Conservation (phyloP, 1,284 basidiomycete genomes). For the Microbotryum intermedium region DNA sequence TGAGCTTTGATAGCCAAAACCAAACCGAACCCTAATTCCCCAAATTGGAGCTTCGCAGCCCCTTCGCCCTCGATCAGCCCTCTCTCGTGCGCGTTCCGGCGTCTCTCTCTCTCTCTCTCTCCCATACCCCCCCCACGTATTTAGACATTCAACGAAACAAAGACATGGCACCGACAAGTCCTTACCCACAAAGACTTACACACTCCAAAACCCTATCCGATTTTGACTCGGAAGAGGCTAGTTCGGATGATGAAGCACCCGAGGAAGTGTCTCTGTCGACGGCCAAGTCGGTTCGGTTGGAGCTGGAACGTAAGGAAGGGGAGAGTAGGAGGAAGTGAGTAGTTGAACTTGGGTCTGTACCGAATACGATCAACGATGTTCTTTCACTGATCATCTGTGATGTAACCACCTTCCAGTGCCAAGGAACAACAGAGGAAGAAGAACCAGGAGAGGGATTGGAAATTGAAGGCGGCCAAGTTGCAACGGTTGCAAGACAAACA, state of each 20-base stretch:
- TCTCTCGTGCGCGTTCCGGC: no score
- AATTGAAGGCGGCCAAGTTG: slow-evolving; percentile 1
- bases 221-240: background rate
- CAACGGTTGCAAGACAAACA: background rate
- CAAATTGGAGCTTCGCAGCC: no score
- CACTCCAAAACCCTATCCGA: no score
- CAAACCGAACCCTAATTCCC: no score
- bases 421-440: slow-evolving; percentile 5
- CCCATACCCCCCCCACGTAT: no score
- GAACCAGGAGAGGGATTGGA: background rate
- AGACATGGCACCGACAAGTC: no score
- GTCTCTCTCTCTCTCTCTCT: no score
- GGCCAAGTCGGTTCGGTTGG: slow-evolving; percentile 7
- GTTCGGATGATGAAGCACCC: slow-evolving; percentile 19
- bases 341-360: background rate
- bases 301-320: slow-evolving; percentile 1
- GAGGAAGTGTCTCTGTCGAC: slow-evolving; percentile 21
- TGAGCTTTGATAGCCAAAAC: no score
- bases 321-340: slow-evolving; percentile 11
- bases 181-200: no score
- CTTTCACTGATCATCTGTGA: background rate
- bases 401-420: background rate
- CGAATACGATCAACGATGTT: no score
- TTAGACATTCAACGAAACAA: no score
- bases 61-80: no score